Evolutionary conservation across 2,329 filamentous ascomycete genomes (phyloP), one percentile per base, ranked within the genome.

Genomic region (Phyllosticta citriasiana): DNA sequence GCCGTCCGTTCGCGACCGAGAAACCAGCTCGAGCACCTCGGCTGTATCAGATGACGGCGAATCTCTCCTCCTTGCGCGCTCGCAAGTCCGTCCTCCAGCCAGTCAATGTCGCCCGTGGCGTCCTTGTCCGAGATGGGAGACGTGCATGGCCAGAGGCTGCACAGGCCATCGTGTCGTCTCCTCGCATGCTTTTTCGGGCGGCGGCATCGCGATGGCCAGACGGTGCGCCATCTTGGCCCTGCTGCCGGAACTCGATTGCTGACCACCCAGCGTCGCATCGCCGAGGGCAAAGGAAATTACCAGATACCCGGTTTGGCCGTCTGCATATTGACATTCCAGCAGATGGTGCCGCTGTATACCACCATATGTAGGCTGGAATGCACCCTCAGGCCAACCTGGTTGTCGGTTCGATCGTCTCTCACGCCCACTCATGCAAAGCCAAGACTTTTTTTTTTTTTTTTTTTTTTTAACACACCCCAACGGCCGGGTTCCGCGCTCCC

Each of bases 301-400:
- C 58, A 56, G 58, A 60, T 60, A 60, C 58, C 58, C 53, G 58
- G 58, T 60, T 60, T 56, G 58, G 58, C 58, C 53, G 40, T 52
- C 53, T 56, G 58, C 58, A 60, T 60, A 59, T 55, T 59, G 57
- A 59, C 57, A 59, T 59, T 59, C 57, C 57, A 59, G 57, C 57
- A 59, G 57, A 59, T 59, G 51, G 50, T 54, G 24, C 57, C 47
- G 57, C 57, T 53, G 52, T 40, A 40, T 40, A 40, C 9, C 33
- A 40, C 33, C 33, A 10, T 40, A 16, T 40, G 57, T 52, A 35
- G 30, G 52, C 52, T 55, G 57, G 57, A 59, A 59, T 59, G 57
- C 52, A 53, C 57, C 57, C 30, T 59, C 54, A 47, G 52, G 57
- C 33, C 33, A 40, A 59, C 57, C 57, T 59, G 57, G 57, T 59